Conservation (phyloP, 495 filamentous ascomycete genomes). For the Penicillium diatomitis region DNA sequence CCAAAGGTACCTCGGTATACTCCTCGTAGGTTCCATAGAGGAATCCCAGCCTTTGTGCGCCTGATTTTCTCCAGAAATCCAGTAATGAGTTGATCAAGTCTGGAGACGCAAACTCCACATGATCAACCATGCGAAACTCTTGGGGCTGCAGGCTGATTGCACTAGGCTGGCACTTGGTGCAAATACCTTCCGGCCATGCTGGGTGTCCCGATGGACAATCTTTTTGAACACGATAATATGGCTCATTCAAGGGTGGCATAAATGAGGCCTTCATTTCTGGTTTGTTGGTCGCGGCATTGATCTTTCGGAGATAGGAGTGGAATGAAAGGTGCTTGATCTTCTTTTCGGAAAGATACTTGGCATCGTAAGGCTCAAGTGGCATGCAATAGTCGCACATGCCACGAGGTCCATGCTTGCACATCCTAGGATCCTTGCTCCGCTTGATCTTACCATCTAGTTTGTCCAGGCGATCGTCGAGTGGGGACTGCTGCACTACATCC, state of each 20-base stretch:
- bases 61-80: slow-evolving; percentile 80
- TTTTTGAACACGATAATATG: slow-evolving; percentile 79
- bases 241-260: slow-evolving; percentile 91
- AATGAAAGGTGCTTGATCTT: slow-evolving; percentile 99
- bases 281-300: slow-evolving; percentile 94
- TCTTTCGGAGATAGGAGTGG: slow-evolving; percentile 87
- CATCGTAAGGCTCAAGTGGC: slow-evolving; percentile 90
- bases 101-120: slow-evolving; percentile 87
- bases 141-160: slow-evolving; percentile 94
- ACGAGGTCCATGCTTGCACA: slow-evolving; percentile 92
- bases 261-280: slow-evolving; percentile 84
- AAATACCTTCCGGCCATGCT: slow-evolving; percentile 94
- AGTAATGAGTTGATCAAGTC: slow-evolving; percentile 77
- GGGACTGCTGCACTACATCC: slow-evolving; percentile 82
- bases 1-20: slow-evolving; percentile 86
- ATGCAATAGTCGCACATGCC: slow-evolving; percentile 99
- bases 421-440: slow-evolving; percentile 62
- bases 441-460: slow-evolving; percentile 89
- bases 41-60: slow-evolving; percentile 74
- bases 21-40: slow-evolving; percentile 87
- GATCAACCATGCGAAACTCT: slow-evolving; percentile 94
- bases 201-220: slow-evolving; percentile 91
- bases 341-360: slow-evolving; percentile 78
- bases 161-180: slow-evolving; percentile 96
- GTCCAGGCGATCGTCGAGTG: slow-evolving; percentile 77